phyloP scores from a whole-genome alignment of 1,284 basidiomycete genomes.

The Cutaneotrichosporon arboriforme region DNA sequence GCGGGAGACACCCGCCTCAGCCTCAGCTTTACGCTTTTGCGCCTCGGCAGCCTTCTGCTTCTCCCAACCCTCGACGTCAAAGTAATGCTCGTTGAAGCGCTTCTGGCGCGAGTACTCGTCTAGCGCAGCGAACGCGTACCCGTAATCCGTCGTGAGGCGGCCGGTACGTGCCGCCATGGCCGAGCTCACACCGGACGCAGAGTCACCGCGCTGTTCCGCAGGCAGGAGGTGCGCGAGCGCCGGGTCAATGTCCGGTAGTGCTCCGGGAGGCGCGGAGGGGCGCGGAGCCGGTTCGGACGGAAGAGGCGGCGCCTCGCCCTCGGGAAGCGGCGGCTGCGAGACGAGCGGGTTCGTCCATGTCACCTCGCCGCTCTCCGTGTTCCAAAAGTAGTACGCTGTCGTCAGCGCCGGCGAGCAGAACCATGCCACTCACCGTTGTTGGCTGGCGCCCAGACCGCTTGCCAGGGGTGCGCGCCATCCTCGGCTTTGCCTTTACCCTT shows the following conservation, averaged over 20 bases:
- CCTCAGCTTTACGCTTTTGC: conserved; percentile 55
- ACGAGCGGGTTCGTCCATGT: conserved; percentile 80
- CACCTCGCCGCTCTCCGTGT: conserved; percentile 68
- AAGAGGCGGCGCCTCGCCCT: conserved; percentile 28
- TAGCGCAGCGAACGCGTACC: conserved; percentile 62
- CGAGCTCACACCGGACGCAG: conserved; percentile 62
- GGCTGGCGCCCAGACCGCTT: conserved; percentile 74
- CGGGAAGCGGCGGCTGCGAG: conserved; percentile 18
- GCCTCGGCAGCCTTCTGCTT: conserved; percentile 55
- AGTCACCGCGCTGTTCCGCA: conserved; percentile 51
- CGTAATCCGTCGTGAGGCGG: conserved; percentile 57
- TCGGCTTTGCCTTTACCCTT: conserved; percentile 20
- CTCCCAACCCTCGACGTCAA: conserved; percentile 79
- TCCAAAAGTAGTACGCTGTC: conserved; percentile 79
- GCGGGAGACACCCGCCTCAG: conserved; percentile 52
- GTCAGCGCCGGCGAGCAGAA: neutral
- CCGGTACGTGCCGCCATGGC: conserved; percentile 82
- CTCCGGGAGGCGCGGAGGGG: conserved; percentile 20
- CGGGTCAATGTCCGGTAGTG: conserved; percentile 70
- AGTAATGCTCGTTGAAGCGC: conserved; percentile 82
- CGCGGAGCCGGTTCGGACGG: conserved; percentile 23
- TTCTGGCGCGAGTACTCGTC: conserved; percentile 77
- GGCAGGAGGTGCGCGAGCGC: conserved; percentile 76
- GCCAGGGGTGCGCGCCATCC: conserved; percentile 54
- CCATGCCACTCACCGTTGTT: conserved; percentile 54